Conservation (phyloP, 78 protist species). For the Goniomonas avonlea region DNA sequence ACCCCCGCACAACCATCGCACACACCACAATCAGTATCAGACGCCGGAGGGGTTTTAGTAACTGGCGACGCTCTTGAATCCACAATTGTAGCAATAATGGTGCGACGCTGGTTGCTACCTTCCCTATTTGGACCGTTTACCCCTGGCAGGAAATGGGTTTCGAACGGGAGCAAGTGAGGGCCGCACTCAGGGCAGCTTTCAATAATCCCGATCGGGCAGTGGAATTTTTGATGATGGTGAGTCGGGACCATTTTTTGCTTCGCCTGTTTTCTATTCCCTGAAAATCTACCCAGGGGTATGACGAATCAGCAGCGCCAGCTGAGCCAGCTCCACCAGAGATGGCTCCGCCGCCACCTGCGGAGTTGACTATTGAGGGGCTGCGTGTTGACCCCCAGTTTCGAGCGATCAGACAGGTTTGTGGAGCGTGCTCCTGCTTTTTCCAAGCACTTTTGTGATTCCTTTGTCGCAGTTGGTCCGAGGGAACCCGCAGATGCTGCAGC, state of each 20-base stretch:
- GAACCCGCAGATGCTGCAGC: background rate
- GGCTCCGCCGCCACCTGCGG: too few species aligned
- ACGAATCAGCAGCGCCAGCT: background rate
- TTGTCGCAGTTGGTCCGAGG: too few species aligned
- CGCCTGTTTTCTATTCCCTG: conserved; percentile 8
- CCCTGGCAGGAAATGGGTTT: conserved; percentile 65
- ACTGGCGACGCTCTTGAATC: too few species aligned
- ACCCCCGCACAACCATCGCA: conserved; percentile 39
- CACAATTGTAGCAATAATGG: too few species aligned
- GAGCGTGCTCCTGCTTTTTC: too few species aligned
- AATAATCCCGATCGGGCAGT: conserved; percentile 81
- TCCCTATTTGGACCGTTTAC: background rate
- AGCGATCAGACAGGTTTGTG: too few species aligned
- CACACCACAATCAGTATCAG: too few species aligned
- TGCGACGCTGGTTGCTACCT: conserved; percentile 2
- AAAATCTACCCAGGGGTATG: background rate
- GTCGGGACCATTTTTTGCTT: conserved; percentile 18
- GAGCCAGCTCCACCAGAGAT: conserved; percentile 1
- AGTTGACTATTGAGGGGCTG: too few species aligned
- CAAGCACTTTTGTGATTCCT: too few species aligned
- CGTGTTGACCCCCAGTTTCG: too few species aligned
- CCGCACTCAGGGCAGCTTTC: conserved; percentile 64
- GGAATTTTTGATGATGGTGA: conserved; percentile 55
- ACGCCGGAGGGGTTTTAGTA: too few species aligned
- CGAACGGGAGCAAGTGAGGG: conserved; percentile 34